Percentiles rank a stretch among this genome's conserved stretches.
phyloP scores from a whole-genome alignment of 2,329 filamentous ascomycete genomes.

The Trichoderma koningii region DNA sequence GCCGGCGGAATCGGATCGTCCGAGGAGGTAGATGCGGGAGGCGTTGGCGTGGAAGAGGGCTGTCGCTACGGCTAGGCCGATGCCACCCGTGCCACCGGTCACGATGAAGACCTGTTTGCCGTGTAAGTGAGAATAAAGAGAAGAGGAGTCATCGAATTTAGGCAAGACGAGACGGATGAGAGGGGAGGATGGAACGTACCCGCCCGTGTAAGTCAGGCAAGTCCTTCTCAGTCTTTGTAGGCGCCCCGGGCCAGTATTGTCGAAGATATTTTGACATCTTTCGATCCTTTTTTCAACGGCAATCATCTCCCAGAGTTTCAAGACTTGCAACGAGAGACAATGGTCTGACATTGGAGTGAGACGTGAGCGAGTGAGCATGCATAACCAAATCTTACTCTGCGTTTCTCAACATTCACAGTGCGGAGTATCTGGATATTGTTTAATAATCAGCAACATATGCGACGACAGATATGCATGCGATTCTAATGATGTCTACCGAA shows the following conservation, averaged over 20 bases:
- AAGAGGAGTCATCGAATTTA: too few relatives aligned
- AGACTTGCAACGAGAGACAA: not conserved
- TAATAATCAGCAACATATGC: too few relatives aligned
- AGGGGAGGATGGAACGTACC: not conserved
- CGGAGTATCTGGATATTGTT: too few relatives aligned
- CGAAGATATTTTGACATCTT: slow-evolving; percentile 3
- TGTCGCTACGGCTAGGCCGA: slow-evolving; percentile 52
- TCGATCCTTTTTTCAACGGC: not conserved
- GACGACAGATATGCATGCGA: too few relatives aligned
- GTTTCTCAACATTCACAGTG: too few relatives aligned
- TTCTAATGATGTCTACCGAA: too few relatives aligned
- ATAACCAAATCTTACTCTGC: too few relatives aligned
- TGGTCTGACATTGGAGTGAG: not conserved
- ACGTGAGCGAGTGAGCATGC: too few relatives aligned
- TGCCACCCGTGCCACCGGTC: slow-evolving; percentile 43
- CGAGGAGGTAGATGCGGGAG: slow-evolving; percentile 53
- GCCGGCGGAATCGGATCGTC: slow-evolving; percentile 47
- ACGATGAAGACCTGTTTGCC: slow-evolving; percentile 50
- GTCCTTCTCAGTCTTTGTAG: slow-evolving; percentile 46
- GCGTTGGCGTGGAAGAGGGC: slow-evolving; percentile 56
- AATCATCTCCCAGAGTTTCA: too few relatives aligned
- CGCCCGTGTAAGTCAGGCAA: slow-evolving; percentile 46
- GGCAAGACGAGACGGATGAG: not conserved
- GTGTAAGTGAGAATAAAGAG: not conserved
- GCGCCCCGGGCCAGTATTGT: slow-evolving; percentile 37